Evolutionary conservation across 2,329 filamentous ascomycete genomes (phyloP).

Genomic region (Teratosphaeriaceae sp.): DNA sequence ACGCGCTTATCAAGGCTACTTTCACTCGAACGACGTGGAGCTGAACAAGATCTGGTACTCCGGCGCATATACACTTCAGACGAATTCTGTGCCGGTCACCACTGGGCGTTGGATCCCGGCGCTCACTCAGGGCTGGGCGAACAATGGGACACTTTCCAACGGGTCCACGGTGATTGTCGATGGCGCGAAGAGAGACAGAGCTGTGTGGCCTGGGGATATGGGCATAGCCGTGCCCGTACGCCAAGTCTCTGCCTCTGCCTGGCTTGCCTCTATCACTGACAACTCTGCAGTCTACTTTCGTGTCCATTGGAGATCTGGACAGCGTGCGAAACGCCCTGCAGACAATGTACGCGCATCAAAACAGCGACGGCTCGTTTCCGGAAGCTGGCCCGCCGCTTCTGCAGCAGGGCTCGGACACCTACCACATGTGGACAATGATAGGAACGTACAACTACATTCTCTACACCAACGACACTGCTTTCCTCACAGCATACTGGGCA

Average conservation of each 20-base stretch:
- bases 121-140: slow-evolving; percentile 24
- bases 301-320: slow-evolving; percentile 34
- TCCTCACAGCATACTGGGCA: slow-evolving; percentile 36
- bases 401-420: slow-evolving; percentile 38
- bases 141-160: slow-evolving; percentile 30
- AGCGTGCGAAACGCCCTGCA: slow-evolving; percentile 44
- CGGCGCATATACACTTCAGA: slow-evolving; percentile 38
- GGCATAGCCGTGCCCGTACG: slow-evolving; percentile 45
- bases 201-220: slow-evolving; percentile 45
- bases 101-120: slow-evolving; percentile 26
- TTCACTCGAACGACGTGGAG: slow-evolving; percentile 33
- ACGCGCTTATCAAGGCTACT: slow-evolving; percentile 32
- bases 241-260: too few relatives aligned
- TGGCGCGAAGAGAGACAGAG: slow-evolving; percentile 34
- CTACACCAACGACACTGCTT: slow-evolving; percentile 33
- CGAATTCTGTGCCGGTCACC: slow-evolving; percentile 29
- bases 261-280: too few relatives aligned
- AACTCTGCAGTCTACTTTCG: slow-evolving; percentile 27
- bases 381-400: slow-evolving; percentile 35
- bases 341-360: slow-evolving; percentile 40
- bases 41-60: slow-evolving; percentile 54
- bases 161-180: slow-evolving; percentile 31
- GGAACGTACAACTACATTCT: slow-evolving; percentile 37
- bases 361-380: slow-evolving; percentile 29
- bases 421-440: slow-evolving; percentile 43